Evolutionary conservation across 2,329 filamentous ascomycete species (phyloP).

Genomic region (Calonectria pseudoturangicola): DNA sequence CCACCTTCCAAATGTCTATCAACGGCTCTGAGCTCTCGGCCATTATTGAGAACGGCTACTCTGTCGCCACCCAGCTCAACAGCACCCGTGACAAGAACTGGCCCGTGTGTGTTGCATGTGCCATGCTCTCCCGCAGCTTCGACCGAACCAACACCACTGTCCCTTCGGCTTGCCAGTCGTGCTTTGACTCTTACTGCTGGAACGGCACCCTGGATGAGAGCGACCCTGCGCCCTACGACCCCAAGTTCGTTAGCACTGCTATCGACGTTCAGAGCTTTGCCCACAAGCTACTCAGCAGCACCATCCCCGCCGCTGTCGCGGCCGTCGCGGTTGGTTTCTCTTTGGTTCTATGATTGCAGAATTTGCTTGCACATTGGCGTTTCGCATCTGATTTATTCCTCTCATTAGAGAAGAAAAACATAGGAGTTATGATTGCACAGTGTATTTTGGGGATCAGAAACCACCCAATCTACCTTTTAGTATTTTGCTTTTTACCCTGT

Average conservation of each 20-base stretch:
- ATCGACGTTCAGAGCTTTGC: slow-evolving; percentile 54
- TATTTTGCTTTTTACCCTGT: slow-evolving; percentile 19
- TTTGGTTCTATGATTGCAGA: slow-evolving; percentile 38
- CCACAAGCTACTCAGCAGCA: slow-evolving; percentile 42
- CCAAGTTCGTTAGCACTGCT: slow-evolving; percentile 52
- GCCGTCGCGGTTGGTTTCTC: slow-evolving; percentile 49
- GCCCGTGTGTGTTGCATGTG: slow-evolving; percentile 91
- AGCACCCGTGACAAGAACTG: slow-evolving; percentile 83
- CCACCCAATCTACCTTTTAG: background rate
- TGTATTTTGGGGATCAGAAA: slow-evolving; percentile 23
- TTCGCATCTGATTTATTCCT: slow-evolving; percentile 9
- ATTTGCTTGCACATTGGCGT: slow-evolving; percentile 13
- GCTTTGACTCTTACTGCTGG: slow-evolving; percentile 94
- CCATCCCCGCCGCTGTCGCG: slow-evolving; percentile 39
- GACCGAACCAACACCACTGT: slow-evolving; percentile 80
- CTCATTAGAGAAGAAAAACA: background rate
- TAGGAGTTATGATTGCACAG: slow-evolving; percentile 26
- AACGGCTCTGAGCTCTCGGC: slow-evolving; percentile 80
- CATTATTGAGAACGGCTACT: slow-evolving; percentile 91
- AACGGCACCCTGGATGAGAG: slow-evolving; percentile 78
- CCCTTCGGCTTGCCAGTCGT: slow-evolving; percentile 82
- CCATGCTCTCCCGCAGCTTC: slow-evolving; percentile 85
- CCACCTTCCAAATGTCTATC: slow-evolving; percentile 83
- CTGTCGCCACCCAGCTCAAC: slow-evolving; percentile 89
- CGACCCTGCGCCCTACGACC: slow-evolving; percentile 59